Conservation (phyloP, 257 asterid species). For the Gentiana macrophylla region DNA sequence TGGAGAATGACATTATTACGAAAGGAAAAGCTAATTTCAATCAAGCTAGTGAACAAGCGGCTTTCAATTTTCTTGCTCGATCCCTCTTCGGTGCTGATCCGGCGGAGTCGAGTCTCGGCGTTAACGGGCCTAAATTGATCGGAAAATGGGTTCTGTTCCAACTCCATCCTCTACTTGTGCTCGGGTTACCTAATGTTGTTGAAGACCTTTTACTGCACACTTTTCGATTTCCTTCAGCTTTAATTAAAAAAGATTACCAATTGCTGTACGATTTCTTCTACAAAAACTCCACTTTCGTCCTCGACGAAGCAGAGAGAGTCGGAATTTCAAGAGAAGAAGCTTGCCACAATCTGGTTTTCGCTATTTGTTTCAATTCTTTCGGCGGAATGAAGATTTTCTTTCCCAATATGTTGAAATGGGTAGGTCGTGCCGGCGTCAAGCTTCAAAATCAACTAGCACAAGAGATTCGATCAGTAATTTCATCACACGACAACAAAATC, state of each 20-base stretch:
- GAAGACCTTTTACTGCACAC: slow-evolving; percentile 61
- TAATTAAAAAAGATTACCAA: slow-evolving; percentile 52
- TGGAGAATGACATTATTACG: slow-evolving; percentile 39
- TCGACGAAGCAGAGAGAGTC: slow-evolving; percentile 48
- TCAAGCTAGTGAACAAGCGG: slow-evolving; percentile 53
- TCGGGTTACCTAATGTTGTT: slow-evolving; percentile 29
- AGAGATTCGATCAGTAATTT: slow-evolving; percentile 53
- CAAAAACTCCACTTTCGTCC: slow-evolving; percentile 35
- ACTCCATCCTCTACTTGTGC: slow-evolving; percentile 46
- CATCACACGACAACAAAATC: slow-evolving; percentile 31
- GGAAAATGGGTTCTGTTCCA: slow-evolving; percentile 64
- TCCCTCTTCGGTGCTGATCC: slow-evolving; percentile 54
- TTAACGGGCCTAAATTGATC: slow-evolving; percentile 56
- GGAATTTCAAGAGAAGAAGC: slow-evolving; percentile 69
- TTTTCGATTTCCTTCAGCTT: slow-evolving; percentile 43
- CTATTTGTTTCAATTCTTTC: slow-evolving; percentile 76
- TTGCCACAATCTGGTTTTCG: slow-evolving; percentile 58
- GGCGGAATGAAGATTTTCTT: slow-evolving; percentile 77
- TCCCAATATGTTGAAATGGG: slow-evolving; percentile 68
- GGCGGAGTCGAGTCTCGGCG: slow-evolving; percentile 37
- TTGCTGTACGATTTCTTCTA: slow-evolving; percentile 51
- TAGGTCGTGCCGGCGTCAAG: slow-evolving; percentile 60
- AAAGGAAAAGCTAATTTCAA: slow-evolving; percentile 48
- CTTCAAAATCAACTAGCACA: slow-evolving; percentile 47
- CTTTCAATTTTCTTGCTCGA: slow-evolving; percentile 58